Evolutionary conservation across 345 rosid genomes (phyloP).

Genomic region (Aquilaria malaccensis): DNA sequence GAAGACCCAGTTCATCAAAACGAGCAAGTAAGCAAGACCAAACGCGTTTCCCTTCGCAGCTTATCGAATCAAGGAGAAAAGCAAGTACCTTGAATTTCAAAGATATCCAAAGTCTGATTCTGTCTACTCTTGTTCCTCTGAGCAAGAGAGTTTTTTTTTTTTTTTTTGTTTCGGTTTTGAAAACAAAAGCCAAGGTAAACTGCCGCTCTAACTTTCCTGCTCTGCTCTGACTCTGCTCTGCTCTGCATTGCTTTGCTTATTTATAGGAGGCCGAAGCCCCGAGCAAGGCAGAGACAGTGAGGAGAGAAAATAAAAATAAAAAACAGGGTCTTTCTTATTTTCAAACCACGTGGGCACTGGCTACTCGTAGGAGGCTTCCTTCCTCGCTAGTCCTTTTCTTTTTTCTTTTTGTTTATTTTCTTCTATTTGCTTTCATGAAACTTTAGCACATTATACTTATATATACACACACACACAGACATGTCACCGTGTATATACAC

Average conservation of each 20-base stretch:
- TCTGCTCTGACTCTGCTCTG: background rate
- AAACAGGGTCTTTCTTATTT: constrained; percentile 10
- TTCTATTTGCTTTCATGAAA: background rate
- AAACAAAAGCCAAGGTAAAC: background rate
- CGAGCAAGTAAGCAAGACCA: constrained; percentile 2
- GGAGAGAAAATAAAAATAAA: background rate
- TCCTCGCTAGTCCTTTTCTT: background rate
- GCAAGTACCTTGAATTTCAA: constrained; percentile 35
- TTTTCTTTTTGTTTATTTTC: background rate
- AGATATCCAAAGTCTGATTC: too few relatives aligned
- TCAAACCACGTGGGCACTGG: constrained; percentile 49
- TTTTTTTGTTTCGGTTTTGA: background rate
- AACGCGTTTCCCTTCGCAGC: background rate
- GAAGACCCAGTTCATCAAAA: constrained; percentile 10
- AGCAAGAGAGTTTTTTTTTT: constrained; percentile 6
- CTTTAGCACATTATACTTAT: too few relatives aligned
- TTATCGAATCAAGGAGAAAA: background rate
- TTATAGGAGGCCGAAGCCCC: background rate
- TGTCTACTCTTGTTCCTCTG: background rate
- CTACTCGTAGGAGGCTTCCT: background rate
- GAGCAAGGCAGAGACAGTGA: background rate
- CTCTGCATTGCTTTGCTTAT: background rate
- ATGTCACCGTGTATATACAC: too few relatives aligned
- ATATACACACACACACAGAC: too few relatives aligned
- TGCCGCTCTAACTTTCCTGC: background rate